These are phyloP conservation scores for Paraleonurus japonicus DNA, from an alignment of 257 asterid genomes.

Conservation along the genomic window DNA sequence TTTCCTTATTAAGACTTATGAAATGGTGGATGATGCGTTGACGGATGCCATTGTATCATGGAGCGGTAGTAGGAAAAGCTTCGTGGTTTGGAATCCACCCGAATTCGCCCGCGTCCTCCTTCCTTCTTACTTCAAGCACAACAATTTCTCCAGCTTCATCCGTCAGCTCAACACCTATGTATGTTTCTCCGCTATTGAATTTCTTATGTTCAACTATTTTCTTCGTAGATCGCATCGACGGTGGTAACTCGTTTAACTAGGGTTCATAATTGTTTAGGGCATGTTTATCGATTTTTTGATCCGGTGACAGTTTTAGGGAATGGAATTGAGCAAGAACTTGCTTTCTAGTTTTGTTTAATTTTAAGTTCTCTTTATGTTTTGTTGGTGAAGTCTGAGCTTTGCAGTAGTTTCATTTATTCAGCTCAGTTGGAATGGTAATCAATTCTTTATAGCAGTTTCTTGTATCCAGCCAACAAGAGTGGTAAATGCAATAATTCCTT, in stretches of 20 bases:
- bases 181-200: conserved; percentile 23
- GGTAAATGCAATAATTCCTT: neutral
- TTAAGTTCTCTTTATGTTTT: too few relatives aligned
- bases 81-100: conserved; percentile 91
- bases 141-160: conserved; percentile 87
- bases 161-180: conserved; percentile 98
- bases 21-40: conserved; percentile 77
- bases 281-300: neutral
- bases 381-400: conserved; percentile 1
- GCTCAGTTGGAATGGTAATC: neutral
- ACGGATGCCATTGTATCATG: conserved; percentile 84
- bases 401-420: neutral
- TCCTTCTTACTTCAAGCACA: conserved; percentile 84
- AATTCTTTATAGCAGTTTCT: neutral
- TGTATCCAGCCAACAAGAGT: neutral
- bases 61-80: conserved; percentile 63
- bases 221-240: neutral
- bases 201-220: neutral
- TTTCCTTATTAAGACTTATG: conserved; percentile 74
- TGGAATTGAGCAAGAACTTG: neutral
- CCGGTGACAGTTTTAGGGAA: neutral
- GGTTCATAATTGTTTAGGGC: neutral
- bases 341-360: neutral
- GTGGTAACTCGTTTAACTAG: conserved; percentile 5
- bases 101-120: conserved; percentile 80